Conservation (phyloP, 2,329 filamentous ascomycete species). For the Fusarium subtropicale region DNA sequence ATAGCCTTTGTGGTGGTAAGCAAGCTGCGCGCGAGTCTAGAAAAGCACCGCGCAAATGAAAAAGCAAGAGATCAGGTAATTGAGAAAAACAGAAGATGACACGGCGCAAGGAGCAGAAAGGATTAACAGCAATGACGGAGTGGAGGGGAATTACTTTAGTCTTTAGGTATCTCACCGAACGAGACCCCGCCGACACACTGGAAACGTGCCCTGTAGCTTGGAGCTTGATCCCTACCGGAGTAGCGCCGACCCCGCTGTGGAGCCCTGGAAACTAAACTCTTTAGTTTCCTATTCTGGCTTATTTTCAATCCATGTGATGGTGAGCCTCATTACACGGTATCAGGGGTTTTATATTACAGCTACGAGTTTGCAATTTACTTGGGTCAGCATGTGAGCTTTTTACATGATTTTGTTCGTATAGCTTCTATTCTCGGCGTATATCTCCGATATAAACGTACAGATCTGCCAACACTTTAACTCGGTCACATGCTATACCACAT, state of each 20-base stretch:
- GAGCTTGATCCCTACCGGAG: slow-evolving; percentile 7
- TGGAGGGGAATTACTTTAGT: slow-evolving; percentile 8
- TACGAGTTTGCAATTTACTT: neutral
- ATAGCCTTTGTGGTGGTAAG: no score
- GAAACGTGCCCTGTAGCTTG: slow-evolving; percentile 25
- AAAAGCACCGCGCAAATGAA: neutral
- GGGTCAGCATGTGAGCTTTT: no score
- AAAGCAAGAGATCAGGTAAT: neutral
- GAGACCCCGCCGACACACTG: neutral
- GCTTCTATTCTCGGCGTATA: no score
- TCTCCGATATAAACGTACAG: no score
- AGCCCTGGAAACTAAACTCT: slow-evolving; percentile 1
- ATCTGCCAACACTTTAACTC: no score
- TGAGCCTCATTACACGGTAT: slow-evolving; percentile 29
- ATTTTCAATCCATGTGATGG: slow-evolving; percentile 17
- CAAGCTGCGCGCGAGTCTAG: neutral
- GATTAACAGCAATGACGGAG: slow-evolving; percentile 19
- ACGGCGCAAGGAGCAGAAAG: neutral
- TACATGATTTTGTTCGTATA: neutral
- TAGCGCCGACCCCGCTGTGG: slow-evolving; percentile 42
- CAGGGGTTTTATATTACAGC: slow-evolving; percentile 27
- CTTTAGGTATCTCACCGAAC: neutral
- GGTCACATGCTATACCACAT: neutral
- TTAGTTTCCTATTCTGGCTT: slow-evolving; percentile 22
- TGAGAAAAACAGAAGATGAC: slow-evolving; percentile 24